Conservation (phyloP, 2,329 filamentous ascomycete species). For the Neodidymelliopsis sp. region DNA sequence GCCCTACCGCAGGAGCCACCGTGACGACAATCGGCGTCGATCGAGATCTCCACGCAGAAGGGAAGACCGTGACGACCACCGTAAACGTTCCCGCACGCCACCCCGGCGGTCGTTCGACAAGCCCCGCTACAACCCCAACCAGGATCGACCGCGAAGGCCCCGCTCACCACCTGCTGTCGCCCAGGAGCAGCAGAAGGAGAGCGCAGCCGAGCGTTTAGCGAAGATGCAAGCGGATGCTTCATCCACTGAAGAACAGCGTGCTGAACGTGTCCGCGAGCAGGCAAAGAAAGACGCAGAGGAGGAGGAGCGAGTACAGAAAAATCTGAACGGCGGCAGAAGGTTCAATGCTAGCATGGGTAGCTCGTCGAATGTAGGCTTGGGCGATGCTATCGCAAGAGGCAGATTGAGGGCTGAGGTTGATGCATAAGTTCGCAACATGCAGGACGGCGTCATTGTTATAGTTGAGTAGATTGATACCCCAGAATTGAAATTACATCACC, state of each 20-base stretch:
- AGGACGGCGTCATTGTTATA: neutral
- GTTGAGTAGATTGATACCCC: slow-evolving; percentile 12
- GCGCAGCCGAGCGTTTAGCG: slow-evolving; percentile 41
- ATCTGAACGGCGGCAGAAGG: slow-evolving; percentile 24
- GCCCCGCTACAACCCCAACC: slow-evolving; percentile 19
- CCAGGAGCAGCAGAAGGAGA: slow-evolving; percentile 22
- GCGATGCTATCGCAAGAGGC: slow-evolving; percentile 32
- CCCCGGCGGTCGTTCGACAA: slow-evolving; percentile 20
- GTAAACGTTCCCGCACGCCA: slow-evolving; percentile 32
- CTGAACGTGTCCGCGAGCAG: slow-evolving; percentile 42
- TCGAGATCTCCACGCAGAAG: slow-evolving; percentile 25
- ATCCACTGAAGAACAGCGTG: slow-evolving; percentile 43
- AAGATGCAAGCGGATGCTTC: slow-evolving; percentile 46
- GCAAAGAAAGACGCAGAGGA: slow-evolving; percentile 45
- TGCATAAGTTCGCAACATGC: slow-evolving; percentile 5
- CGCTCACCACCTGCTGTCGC: slow-evolving; percentile 13
- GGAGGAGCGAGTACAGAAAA: slow-evolving; percentile 27
- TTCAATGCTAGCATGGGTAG: slow-evolving; percentile 29
- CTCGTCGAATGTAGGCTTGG: slow-evolving; percentile 26
- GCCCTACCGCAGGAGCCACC: slow-evolving; percentile 31
- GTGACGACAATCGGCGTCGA: slow-evolving; percentile 22
- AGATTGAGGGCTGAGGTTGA: slow-evolving; percentile 22
- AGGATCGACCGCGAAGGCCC: slow-evolving; percentile 13
- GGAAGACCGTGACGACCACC: slow-evolving; percentile 27
- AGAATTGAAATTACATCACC: too few species aligned